Conservation (phyloP, 2,329 filamentous ascomycete genomes). For the Seiridium unicorne region DNA sequence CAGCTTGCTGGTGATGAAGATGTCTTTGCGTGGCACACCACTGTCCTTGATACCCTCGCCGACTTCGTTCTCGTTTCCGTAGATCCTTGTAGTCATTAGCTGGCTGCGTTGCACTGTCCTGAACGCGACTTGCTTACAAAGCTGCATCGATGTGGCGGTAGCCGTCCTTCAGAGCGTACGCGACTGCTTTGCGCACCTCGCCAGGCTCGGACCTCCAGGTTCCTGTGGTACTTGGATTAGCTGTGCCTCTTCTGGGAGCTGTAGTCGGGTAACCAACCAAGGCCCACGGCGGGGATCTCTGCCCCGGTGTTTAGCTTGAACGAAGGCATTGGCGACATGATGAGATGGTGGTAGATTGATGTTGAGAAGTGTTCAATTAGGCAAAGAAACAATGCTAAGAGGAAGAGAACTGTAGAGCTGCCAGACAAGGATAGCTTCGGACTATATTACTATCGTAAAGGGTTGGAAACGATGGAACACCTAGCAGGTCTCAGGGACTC, state of each 20-base stretch:
- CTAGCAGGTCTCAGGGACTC: background rate
- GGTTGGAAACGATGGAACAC: background rate
- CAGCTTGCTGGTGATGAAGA: conserved; percentile 13
- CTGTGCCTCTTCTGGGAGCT: background rate
- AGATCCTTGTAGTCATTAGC: conserved; percentile 31
- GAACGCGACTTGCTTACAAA: conserved; percentile 23
- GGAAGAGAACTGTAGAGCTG: background rate
- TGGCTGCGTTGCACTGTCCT: too few relatives aligned
- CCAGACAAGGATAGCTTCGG: background rate
- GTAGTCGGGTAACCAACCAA: conserved; percentile 25
- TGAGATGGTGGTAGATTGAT: background rate
- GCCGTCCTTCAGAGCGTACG: conserved; percentile 41
- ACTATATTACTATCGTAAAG: background rate
- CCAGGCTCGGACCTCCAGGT: conserved; percentile 29
- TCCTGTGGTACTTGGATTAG: background rate
- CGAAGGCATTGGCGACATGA: conserved; percentile 1
- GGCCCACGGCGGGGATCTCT: conserved; percentile 29
- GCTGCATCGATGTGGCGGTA: conserved; percentile 57
- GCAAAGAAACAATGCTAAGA: background rate
- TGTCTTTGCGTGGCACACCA: conserved; percentile 9
- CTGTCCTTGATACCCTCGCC: conserved; percentile 21
- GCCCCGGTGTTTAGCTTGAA: conserved; percentile 31
- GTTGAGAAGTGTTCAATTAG: background rate
- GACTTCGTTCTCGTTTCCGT: conserved; percentile 52
- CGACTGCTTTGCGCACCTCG: conserved; percentile 10